Base-by-base conservation (phyloP, 768 basidiomycete genomes). In the Lyophyllum semitale region DNA sequence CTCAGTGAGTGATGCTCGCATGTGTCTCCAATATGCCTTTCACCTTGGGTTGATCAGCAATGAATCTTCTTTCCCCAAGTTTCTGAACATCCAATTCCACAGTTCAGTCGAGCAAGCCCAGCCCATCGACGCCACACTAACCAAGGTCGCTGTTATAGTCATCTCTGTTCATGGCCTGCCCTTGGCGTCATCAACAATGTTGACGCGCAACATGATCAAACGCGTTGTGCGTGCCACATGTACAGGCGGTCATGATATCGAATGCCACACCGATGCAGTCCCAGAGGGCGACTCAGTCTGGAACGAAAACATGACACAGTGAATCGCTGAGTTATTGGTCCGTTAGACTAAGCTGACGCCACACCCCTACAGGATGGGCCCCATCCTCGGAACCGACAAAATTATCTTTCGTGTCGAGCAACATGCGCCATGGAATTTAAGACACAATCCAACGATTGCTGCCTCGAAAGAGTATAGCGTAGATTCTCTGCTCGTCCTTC, bases 41-140 rank as follows among this genome's bases (percentile, higher is more conserved):
- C 6, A 51, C 23, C 27, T 8, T 29, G 15, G 11, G 13, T 41
- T 8, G 20, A 25, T 22, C 17, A 56, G 13, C 25, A 2, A 18
- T 4, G 42, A 50, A 33, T 29, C 13, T 6, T 50, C 35, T 8
- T 17, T 22, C 18, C 17, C n/a, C 2, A 52, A 17, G 3, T 33
- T 38, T 1, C 25, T 23, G 11, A 63, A 63, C 30, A 53, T 63
- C 33, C 61, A 63, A 51, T 63, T 63, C 18, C 59, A 55, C 51
- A 55, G 61, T 58, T n/a, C 20, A 22, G 37, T 40, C 12, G 13
- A 42, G 12, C 22, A 11, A 15, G 2, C 26, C 26, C 35, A 32
- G 50, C 26, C 43, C 18, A 15, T 20, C 35, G 17, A 27, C 53
- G 22, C 23, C 26, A 7, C 38, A 43, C 33, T 53, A 17, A 23